Conservation (phyloP, 176 grass and related monocot species). For the Saccharum spontaneum region DNA sequence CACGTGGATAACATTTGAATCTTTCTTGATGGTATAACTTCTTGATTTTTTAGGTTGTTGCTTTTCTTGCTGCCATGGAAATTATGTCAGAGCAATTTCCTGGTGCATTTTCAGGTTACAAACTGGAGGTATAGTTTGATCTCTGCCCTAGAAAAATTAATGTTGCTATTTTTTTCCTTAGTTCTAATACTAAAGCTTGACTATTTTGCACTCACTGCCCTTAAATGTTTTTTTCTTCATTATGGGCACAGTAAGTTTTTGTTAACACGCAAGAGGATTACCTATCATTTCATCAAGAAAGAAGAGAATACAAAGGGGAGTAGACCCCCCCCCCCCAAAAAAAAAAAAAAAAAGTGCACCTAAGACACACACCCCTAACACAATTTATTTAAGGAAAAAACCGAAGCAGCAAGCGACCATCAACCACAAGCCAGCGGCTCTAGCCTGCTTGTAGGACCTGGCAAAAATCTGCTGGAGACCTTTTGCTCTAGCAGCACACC, state of each 20-base stretch:
- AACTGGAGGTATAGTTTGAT: conserved; percentile 64
- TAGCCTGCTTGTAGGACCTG: not conserved
- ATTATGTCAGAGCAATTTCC: conserved; percentile 92
- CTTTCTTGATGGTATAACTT: conserved; percentile 6
- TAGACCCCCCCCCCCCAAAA: not conserved
- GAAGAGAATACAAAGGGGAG: not conserved
- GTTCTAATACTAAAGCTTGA: not conserved
- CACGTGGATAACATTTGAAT: not conserved
- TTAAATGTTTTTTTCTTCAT: not conserved
- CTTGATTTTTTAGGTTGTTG: conserved; percentile 68
- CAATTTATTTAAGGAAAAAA: not conserved
- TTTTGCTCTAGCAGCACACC: not conserved
- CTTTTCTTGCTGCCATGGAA: conserved; percentile 98
- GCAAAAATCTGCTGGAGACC: not conserved
- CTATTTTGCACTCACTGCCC: not conserved
- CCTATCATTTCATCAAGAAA: not conserved
- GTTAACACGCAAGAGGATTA: not conserved
- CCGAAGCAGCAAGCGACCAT: not conserved
- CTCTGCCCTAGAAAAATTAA: not conserved
- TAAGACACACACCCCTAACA: not conserved
- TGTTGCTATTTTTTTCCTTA: conserved; percentile 19
- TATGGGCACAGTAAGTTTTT: not conserved
- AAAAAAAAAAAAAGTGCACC: not conserved
- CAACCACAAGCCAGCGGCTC: not conserved
- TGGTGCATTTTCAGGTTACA: conserved; percentile 87